Evolutionary conservation across 768 basidiomycete genomes (phyloP).

Genomic region (Termitomyces sp.): DNA sequence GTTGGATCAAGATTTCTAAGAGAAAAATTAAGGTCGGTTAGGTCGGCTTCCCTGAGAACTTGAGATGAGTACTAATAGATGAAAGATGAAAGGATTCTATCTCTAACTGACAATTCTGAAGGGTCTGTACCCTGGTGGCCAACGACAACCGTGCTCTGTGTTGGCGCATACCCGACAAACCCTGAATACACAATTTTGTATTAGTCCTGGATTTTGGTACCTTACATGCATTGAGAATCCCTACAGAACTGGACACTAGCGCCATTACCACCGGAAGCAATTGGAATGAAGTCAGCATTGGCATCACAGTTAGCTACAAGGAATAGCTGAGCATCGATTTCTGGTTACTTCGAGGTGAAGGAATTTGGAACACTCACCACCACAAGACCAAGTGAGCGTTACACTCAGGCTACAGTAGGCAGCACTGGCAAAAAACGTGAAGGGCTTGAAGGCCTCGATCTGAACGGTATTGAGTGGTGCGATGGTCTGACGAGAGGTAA

Average conservation of each 20-base stretch:
- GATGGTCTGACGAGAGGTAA: slow-evolving; percentile 18
- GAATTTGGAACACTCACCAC: slow-evolving; percentile 19
- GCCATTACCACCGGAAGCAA: slow-evolving; percentile 48
- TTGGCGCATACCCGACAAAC: slow-evolving; percentile 24
- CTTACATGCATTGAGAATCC: not conserved
- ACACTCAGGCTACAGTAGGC: slow-evolving; percentile 33
- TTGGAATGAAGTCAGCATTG: slow-evolving; percentile 41
- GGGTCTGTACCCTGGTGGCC: slow-evolving; percentile 39
- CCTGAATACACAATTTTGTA: slow-evolving; percentile 3
- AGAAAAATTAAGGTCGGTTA: slow-evolving; percentile 19
- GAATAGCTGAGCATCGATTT: not conserved
- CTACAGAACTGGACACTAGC: slow-evolving; percentile 33
- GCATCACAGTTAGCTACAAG: slow-evolving; percentile 39
- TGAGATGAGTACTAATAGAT: not conserved
- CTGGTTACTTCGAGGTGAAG: not conserved
- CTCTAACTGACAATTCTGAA: slow-evolving; percentile 25
- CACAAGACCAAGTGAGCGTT: slow-evolving; percentile 43
- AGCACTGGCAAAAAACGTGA: slow-evolving; percentile 36
- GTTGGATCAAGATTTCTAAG: slow-evolving; percentile 13
- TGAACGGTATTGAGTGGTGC: slow-evolving; percentile 27
- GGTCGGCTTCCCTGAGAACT: slow-evolving; percentile 20
- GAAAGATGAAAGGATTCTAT: not conserved
- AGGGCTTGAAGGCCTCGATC: slow-evolving; percentile 33
- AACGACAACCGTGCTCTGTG: slow-evolving; percentile 33
- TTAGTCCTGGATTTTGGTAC: not conserved